phyloP scores from a whole-genome alignment of 352 stramenopile genomes.

The Phytophthora tentaculata region DNA sequence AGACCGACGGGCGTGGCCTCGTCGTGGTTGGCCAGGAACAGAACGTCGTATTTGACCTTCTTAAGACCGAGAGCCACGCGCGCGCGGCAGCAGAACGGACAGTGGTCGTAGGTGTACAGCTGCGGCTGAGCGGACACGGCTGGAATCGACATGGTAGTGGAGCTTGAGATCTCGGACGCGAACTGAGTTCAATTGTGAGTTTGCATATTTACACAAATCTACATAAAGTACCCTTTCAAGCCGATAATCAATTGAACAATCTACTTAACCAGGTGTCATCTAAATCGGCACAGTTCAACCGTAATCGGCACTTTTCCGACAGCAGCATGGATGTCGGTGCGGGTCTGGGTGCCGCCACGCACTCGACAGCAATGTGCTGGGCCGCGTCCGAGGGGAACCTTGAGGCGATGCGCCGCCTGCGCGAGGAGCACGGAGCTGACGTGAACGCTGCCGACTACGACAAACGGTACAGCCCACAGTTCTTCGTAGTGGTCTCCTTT shows the following conservation, averaged over 20 bases:
- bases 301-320: background rate
- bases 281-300: background rate
- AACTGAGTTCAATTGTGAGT: conserved; percentile 12
- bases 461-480: conserved; percentile 49
- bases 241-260: background rate
- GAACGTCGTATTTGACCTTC: conserved; percentile 39
- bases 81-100: conserved; percentile 59
- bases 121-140: conserved; percentile 20
- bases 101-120: conserved; percentile 71
- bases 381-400: conserved; percentile 69
- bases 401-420: conserved; percentile 60
- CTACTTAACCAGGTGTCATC: background rate
- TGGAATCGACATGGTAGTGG: background rate
- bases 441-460: conserved; percentile 83
- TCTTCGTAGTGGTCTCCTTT: background rate
- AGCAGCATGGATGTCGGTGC: conserved; percentile 18
- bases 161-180: background rate
- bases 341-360: conserved; percentile 19
- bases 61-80: conserved; percentile 64
- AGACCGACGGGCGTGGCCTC: conserved; percentile 55
- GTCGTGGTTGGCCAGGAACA: conserved; percentile 61
- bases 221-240: background rate
- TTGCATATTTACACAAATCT: too few species aligned
- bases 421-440: conserved; percentile 66
- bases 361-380: conserved; percentile 83